These are phyloP conservation scores for Telopea speciosissima DNA, from an alignment of 177 flowering plant species.

Conservation along the genomic window DNA sequence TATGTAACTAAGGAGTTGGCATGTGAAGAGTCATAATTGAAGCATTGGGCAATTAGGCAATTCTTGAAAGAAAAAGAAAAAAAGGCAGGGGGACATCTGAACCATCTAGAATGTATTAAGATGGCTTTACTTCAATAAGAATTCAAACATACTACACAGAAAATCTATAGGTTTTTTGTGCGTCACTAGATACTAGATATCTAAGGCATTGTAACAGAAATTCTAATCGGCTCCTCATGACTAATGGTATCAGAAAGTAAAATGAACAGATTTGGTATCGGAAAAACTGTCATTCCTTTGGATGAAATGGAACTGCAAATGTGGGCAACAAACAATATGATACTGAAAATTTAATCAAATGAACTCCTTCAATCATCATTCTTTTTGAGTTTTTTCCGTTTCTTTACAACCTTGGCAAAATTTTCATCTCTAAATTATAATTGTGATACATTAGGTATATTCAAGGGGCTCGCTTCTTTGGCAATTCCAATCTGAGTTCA, in stretches of 20 bases:
- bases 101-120: no score
- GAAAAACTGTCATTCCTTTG: background rate
- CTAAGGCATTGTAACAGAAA: no score
- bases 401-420: background rate
- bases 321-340: background rate
- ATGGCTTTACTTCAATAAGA: background rate
- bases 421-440: background rate
- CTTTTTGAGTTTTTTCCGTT: no score
- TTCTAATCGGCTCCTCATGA: background rate
- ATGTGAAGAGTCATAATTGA: no score
- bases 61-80: no score
- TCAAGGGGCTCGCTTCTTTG: constrained; percentile 59
- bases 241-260: no score
- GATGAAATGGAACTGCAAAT: background rate
- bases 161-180: no score
- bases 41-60: no score
- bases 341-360: no score
- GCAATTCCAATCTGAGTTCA: constrained; percentile 19
- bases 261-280: background rate
- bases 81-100: no score
- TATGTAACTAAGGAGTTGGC: no score
- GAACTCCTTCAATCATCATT: background rate
- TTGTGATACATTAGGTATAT: constrained; percentile 48
- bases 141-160: background rate
- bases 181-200: no score